Evolutionary conservation across 1,284 basidiomycete genomes (phyloP).

Genomic region (Trametes versicolor): DNA sequence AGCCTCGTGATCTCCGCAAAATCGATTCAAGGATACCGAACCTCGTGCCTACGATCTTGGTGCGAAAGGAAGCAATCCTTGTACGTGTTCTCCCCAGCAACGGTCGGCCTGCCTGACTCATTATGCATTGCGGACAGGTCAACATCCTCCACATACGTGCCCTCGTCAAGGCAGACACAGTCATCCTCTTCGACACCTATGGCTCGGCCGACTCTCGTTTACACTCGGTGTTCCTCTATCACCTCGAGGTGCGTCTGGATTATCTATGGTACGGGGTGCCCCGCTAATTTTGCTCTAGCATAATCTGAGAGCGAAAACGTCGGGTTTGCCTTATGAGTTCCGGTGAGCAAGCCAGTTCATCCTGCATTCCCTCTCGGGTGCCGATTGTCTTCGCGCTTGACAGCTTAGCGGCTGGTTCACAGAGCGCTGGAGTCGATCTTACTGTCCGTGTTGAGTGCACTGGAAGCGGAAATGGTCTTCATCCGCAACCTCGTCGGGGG

Average conservation of each 20-base stretch:
- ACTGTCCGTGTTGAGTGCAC: constrained; percentile 86
- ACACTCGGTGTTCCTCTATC: constrained; percentile 88
- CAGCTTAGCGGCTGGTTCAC: constrained; percentile 21
- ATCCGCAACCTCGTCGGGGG: constrained; percentile 89
- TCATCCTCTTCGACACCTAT: constrained; percentile 92
- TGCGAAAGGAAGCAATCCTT: constrained; percentile 88
- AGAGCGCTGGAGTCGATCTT: constrained; percentile 93
- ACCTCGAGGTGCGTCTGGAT: constrained; percentile 71
- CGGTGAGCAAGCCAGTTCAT: constrained; percentile 59
- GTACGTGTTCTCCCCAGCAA: constrained; percentile 54
- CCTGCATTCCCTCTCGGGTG: constrained; percentile 11
- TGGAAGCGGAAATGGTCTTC: constrained; percentile 95
- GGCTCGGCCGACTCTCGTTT: constrained; percentile 87
- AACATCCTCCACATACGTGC: constrained; percentile 96
- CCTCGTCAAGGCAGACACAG: constrained; percentile 92
- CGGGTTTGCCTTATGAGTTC: constrained; percentile 88
- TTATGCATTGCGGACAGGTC: constrained; percentile 57
- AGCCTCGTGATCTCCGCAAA: constrained; percentile 97
- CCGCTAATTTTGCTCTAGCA: constrained; percentile 59
- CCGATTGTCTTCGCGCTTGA: constrained; percentile 10
- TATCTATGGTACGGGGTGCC: neutral
- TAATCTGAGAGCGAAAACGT: constrained; percentile 76
- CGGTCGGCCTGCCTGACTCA: constrained; percentile 7
- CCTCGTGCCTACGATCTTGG: constrained; percentile 93
- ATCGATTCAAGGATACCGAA: constrained; percentile 96